Conservation (phyloP, 352 stramenopile species). For the Globisporangium irregulare region DNA sequence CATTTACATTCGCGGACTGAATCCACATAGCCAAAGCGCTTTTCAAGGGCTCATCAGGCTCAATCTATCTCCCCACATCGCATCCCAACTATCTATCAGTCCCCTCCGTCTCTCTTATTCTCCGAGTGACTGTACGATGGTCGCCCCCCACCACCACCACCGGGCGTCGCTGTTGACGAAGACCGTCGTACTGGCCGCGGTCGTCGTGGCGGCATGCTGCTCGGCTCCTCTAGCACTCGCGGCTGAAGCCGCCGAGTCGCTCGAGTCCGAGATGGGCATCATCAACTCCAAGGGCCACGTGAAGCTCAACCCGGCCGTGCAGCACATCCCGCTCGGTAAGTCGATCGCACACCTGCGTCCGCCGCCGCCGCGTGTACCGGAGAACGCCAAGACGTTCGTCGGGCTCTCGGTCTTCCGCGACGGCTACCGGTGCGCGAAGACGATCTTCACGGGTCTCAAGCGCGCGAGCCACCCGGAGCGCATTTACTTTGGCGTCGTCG, state of each 20-base stretch:
- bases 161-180: background rate
- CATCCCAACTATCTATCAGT: background rate
- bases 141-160: background rate
- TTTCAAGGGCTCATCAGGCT: background rate
- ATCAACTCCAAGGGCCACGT: constrained; percentile 56
- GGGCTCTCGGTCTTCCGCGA: constrained; percentile 83
- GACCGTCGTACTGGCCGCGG: background rate
- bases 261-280: constrained; percentile 48
- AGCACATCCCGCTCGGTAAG: constrained; percentile 61
- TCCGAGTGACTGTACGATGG: background rate
- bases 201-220: constrained; percentile 6
- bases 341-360: constrained; percentile 41
- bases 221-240: background rate
- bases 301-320: constrained; percentile 63
- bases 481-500: constrained; percentile 78
- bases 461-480: constrained; percentile 65
- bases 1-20: background rate
- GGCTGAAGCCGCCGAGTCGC: constrained; percentile 8
- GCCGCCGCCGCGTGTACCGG: constrained; percentile 48
- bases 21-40: background rate
- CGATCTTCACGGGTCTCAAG: constrained; percentile 75
- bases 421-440: constrained; percentile 76
- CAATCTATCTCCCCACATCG: background rate
- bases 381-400: constrained; percentile 63
- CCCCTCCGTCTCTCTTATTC: background rate